A percentile compares a stretch with the other conserved stretches of the same genome.
Evolutionary conservation across 108 stramenopile genomes (phyloP).

Genomic region (Nannochloropsis granulata): DNA sequence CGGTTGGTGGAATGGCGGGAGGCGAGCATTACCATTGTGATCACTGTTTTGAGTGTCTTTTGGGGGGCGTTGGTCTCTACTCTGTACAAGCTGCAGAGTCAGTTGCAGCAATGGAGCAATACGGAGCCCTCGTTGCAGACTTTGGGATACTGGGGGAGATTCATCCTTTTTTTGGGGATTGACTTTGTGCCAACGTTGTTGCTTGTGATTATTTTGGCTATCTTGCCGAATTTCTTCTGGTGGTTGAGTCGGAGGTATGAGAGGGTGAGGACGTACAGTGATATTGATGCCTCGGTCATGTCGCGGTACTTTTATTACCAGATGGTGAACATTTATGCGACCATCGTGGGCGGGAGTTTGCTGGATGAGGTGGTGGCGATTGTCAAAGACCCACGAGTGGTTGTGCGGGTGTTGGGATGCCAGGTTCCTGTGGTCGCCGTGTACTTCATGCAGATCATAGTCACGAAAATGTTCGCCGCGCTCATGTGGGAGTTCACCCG

Average conservation of each 20-base stretch:
- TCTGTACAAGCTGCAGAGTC: neutral
- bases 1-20: neutral
- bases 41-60: neutral
- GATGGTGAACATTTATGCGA: neutral
- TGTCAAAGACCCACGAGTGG: neutral
- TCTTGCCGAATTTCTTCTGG: conserved; percentile 3
- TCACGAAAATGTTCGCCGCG: neutral
- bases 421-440: neutral
- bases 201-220: neutral
- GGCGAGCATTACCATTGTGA: neutral
- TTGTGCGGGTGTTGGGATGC: neutral
- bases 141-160: neutral
- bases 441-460: neutral
- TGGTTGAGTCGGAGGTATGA: conserved; percentile 11
- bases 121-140: neutral
- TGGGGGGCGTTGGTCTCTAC: neutral
- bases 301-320: conserved; percentile 37
- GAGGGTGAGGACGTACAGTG: conserved; percentile 30
- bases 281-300: conserved; percentile 33
- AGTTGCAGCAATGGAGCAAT: neutral
- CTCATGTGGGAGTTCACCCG: neutral
- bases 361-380: neutral
- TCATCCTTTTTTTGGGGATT: neutral
- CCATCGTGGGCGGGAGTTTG: neutral
- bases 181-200: neutral